Base-by-base conservation (phyloP, 176 grass and related monocot species). In the Paspalum notatum region DNA sequence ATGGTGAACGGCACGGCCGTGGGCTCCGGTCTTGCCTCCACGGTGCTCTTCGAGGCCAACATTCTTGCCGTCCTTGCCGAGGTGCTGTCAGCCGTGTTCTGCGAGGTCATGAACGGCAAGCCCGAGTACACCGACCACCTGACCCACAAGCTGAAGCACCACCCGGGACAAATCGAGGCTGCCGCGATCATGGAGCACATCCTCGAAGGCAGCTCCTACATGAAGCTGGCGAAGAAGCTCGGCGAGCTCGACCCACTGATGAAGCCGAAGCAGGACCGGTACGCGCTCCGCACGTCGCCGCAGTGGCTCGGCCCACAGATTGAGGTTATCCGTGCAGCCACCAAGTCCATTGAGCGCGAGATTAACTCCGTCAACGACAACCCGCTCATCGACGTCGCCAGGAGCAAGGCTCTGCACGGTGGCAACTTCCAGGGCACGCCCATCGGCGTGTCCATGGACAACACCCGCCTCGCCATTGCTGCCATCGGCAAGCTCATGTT, bases 351-450 rank as follows among this genome's bases (percentile, higher is more conserved):
- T 6, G 93, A 97, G 86, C 83, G 88, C 14, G 93, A 97, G 83
- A 97, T 97, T 86, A 97, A 97, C 78, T 97, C 93, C 20, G 93
- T 97, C 47, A 97, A 97, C 13, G 93, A 97, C 72, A 97, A 97
- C 80, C 93, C 93, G 5, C 76, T 97, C 52, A 97, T 97, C 65
- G 93, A 97, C 5, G 93, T 93, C 55, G 78, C 93, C 13, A 48
- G 91, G 1, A 76, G 82, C 54, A 82, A 92, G 66, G 93, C 90
- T 0, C 66, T 96, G 25, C 93, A 96, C 53, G 90, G 90, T 8
- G 93, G 87, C 11, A 92, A 92, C 85, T 96, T 96, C 75, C 90
- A 96, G 48, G 93, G 90, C 10, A 96, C 93, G 11, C 93, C 93
- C 41, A 96, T 96, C 18, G 93, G 93, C 14, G 93, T 96, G 22